Conservation (phyloP, 2,329 filamentous ascomycete species). For the Epichloe gansuensis region DNA sequence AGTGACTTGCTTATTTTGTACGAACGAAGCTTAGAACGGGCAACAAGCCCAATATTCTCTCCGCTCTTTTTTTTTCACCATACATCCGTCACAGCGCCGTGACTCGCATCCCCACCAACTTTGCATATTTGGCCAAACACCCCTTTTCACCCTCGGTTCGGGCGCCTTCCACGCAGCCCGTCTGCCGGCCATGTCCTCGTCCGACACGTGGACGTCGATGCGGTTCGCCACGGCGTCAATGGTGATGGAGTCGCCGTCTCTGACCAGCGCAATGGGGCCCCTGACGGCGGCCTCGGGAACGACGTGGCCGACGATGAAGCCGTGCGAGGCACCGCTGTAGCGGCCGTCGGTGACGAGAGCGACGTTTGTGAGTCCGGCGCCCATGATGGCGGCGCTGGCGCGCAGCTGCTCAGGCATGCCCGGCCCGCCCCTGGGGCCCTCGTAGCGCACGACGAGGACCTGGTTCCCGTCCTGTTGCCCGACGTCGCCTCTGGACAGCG, state of each 20-base stretch:
- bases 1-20: too few relatives aligned
- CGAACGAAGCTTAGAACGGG: too few relatives aligned
- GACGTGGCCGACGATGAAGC: conserved; percentile 89
- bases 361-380: conserved; percentile 74
- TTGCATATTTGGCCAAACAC: conserved; percentile 78
- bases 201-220: conserved; percentile 54
- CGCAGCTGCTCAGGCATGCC: conserved; percentile 95
- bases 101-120: conserved; percentile 78
- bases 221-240: conserved; percentile 76
- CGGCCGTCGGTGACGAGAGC: conserved; percentile 87
- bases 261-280: conserved; percentile 74
- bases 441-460: conserved; percentile 83
- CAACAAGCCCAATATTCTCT: too few relatives aligned
- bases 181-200: conserved; percentile 57
- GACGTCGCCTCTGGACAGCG: conserved; percentile 57
- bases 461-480: conserved; percentile 53
- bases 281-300: conserved; percentile 82
- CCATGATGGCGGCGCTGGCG: conserved; percentile 83
- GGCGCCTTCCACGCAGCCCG: conserved; percentile 59
- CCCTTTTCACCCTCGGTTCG: conserved; percentile 61
- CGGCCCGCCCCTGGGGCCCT: conserved; percentile 84
- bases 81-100: conserved; percentile 75
- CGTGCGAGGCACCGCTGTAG: conserved; percentile 79
- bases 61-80: conserved; percentile 11
- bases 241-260: conserved; percentile 69